Percentiles rank a stretch among this genome's conserved stretches.
Evolutionary conservation across 106 monocot species (phyloP).

Genomic region (Acorus gramineus): DNA sequence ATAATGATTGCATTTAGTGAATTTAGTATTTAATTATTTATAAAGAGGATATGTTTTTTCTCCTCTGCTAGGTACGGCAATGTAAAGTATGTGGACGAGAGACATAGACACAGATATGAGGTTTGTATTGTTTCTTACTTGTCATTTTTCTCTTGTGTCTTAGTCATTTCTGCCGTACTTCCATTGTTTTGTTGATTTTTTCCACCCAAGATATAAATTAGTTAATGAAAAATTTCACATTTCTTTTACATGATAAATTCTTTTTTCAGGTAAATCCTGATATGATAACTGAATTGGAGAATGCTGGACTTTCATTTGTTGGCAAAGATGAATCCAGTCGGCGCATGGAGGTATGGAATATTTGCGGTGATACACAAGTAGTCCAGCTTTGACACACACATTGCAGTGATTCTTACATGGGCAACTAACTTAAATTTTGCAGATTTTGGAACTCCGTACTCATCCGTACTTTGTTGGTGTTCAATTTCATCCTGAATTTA

Average conservation of each 20-base stretch:
- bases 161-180: background rate
- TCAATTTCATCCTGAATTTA: conserved; percentile 98
- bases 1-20: too few species aligned
- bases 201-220: background rate
- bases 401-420: too few species aligned
- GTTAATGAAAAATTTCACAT: background rate
- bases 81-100: conserved; percentile 59
- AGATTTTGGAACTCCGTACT: conserved; percentile 80
- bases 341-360: conserved; percentile 72
- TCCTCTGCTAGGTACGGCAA: conserved; percentile 53
- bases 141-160: background rate
- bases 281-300: conserved; percentile 67
- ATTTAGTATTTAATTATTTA: too few species aligned
- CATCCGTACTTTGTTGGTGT: conserved; percentile 90
- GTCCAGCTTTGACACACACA: too few species aligned
- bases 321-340: conserved; percentile 89
- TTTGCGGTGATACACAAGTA: background rate
- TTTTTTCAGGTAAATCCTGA: conserved; percentile 79
- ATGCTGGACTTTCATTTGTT: conserved; percentile 76
- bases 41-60: background rate
- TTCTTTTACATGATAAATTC: background rate
- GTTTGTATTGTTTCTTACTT: conserved; percentile 15
- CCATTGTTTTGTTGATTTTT: background rate
- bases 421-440: conserved; percentile 4
- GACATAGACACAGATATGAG: conserved; percentile 96